Conservation (phyloP, 495 filamentous ascomycete genomes). For the Wilcoxina mikolae region DNA sequence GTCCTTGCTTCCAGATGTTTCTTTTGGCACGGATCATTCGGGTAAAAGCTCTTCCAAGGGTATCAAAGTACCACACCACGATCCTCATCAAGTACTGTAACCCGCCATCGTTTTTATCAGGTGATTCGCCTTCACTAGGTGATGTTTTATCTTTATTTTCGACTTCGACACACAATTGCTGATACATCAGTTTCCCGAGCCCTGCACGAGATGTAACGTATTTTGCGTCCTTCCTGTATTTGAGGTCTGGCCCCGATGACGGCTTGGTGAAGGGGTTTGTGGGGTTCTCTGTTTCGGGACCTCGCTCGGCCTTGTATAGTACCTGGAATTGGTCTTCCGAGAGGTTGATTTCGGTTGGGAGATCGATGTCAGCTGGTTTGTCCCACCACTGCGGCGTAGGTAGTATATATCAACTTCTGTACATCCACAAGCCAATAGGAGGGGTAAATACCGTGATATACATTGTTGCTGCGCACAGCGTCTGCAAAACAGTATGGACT, state of each 20-base stretch:
- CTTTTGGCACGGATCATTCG: neutral
- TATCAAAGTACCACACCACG: neutral
- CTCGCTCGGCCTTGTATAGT: neutral
- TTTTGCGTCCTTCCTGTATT: neutral
- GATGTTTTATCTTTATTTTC: no score
- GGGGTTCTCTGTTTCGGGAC: neutral
- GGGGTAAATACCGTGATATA: slow-evolving; percentile 20
- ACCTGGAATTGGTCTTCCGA: neutral
- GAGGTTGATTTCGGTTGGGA: neutral
- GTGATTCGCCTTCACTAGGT: no score
- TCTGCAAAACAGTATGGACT: slow-evolving; percentile 28
- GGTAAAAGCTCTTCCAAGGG: neutral
- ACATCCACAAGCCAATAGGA: neutral
- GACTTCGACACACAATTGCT: neutral
- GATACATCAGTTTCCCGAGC: neutral
- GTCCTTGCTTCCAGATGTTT: neutral
- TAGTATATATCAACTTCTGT: neutral
- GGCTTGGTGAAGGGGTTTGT: neutral
- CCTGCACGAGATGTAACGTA: neutral
- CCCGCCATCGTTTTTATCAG: no score
- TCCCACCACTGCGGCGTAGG: slow-evolving; percentile 23
- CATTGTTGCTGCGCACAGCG: slow-evolving; percentile 30
- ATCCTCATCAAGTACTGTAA: no score
- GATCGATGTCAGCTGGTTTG: slow-evolving; percentile 29
- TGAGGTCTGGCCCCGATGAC: neutral